A percentile compares a stretch with the other conserved stretches of the same genome.
These are phyloP conservation scores for Hypoxylon sp. DNA, from an alignment of 2,329 filamentous ascomycete species.

Conservation along the genomic window DNA sequence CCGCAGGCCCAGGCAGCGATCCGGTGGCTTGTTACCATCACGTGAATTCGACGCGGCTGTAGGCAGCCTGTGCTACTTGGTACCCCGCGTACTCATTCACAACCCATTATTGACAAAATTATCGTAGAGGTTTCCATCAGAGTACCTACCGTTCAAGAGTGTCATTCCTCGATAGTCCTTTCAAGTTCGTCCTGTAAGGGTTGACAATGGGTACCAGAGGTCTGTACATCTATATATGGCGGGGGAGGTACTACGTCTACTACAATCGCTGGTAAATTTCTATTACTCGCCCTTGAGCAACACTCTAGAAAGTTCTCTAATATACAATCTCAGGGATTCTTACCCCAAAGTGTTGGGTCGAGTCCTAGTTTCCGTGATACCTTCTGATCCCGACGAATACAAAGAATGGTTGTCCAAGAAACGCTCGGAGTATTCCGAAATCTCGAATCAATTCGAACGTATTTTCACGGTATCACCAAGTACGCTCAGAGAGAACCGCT, in stretches of 20 bases:
- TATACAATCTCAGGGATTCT: background rate
- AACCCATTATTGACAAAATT: no score
- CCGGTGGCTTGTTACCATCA: no score
- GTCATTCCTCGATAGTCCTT: no score
- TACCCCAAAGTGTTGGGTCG: background rate
- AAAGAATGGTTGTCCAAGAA: background rate
- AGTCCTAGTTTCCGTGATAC: background rate
- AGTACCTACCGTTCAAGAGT: background rate
- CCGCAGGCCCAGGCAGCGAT: no score
- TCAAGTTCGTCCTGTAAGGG: no score
- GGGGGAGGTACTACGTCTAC: background rate
- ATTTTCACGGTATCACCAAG: background rate
- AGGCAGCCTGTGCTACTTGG: no score
- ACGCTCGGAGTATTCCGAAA: background rate
- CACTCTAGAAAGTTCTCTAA: background rate
- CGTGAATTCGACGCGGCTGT: no score
- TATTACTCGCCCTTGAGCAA: background rate
- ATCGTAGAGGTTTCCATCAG: background rate
- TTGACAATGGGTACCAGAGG: background rate
- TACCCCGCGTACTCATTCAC: no score
- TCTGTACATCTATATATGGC: background rate
- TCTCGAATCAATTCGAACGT: background rate
- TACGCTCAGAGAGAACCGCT: background rate
- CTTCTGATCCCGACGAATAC: background rate
- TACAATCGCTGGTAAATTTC: background rate